Evolutionary conservation across 139 green algal genomes (phyloP), one percentile per base, ranked within the genome.

Genomic region (Tetradesmus lagerheimii): DNA sequence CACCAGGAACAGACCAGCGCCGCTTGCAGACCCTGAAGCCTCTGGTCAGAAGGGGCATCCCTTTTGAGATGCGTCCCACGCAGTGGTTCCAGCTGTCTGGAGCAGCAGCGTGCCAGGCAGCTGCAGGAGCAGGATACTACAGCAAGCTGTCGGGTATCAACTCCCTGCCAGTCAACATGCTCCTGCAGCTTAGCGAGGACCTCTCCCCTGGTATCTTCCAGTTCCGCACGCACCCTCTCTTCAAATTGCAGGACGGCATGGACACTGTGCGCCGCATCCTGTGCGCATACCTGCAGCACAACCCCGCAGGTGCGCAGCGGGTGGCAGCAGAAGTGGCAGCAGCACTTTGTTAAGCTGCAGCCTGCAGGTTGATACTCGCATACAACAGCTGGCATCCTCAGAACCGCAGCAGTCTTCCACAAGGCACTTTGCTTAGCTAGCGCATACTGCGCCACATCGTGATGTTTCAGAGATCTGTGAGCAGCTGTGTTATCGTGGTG

Each of bases 181-280:
- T 89, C 2, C 71, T 89, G 71, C 18, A n/a, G 5, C 4, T 83
- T 3, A 74, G 29, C 37, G 85, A 89, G 41, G 85, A 89, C 37
- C 34, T 84, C 2, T 47, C 29, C 23, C 85, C 71, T 31, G 67
- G 83, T n/a, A 43, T 43, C 29, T 89, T 89, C 74, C 47, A 66
- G 71, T 89, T 89, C 74, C 43, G 74, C 31, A 83, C 23, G 25
- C 85, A 89, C 41, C 39, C 85, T 8, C 43, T 84, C 1, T 89
- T 84, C 74, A 80, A 50, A 41, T 62, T 53, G 12, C 71, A 75
- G 34, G 43, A 89, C 0, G 85, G 85, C 43, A 83, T 89, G 85
- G 85, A 89, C 31, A 74, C 45, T 18, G 38, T 89, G 27, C 41
- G 85, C 29, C 85, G 85, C 31, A 31, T 89, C 14, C 31, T 84